Evolutionary conservation across 345 rosid genomes (phyloP).

Genomic region (Abelmoschus esculentus): DNA sequence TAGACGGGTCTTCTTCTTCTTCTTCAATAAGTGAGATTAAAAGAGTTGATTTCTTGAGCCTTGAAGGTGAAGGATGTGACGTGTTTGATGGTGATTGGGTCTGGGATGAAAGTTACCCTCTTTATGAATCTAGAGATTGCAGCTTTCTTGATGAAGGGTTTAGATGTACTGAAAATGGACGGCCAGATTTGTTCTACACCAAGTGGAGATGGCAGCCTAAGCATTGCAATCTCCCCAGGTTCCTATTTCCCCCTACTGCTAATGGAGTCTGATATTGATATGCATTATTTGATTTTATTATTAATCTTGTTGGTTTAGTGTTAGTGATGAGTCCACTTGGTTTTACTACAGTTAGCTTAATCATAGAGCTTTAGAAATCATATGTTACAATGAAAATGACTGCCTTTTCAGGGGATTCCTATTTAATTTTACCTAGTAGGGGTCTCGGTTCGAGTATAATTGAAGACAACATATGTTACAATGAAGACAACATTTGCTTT

Average conservation of each 20-base stretch:
- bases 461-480: not conserved
- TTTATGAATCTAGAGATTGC: conserved; percentile 83
- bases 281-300: not conserved
- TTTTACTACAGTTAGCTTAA: not conserved
- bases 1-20: conserved; percentile 19
- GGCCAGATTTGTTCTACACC: conserved; percentile 76
- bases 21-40: conserved; percentile 11
- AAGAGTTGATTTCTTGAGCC: conserved; percentile 53
- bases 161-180: conserved; percentile 78
- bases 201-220: conserved; percentile 99
- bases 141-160: conserved; percentile 75
- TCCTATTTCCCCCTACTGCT: not conserved
- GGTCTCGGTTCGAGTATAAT: too few relatives aligned
- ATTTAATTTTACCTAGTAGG: not conserved
- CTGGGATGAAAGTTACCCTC: conserved; percentile 86
- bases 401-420: not conserved
- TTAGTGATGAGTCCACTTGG: not conserved
- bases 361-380: not conserved
- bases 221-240: conserved; percentile 83
- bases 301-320: not conserved
- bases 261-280: not conserved
- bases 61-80: conserved; percentile 53
- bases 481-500: conserved; percentile 1
- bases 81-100: conserved; percentile 87
- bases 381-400: conserved; percentile 4